Evolutionary conservation across 148 eudicot genomes (phyloP), one percentile per base, ranked within the genome.

Genomic region (Cornus florida): DNA sequence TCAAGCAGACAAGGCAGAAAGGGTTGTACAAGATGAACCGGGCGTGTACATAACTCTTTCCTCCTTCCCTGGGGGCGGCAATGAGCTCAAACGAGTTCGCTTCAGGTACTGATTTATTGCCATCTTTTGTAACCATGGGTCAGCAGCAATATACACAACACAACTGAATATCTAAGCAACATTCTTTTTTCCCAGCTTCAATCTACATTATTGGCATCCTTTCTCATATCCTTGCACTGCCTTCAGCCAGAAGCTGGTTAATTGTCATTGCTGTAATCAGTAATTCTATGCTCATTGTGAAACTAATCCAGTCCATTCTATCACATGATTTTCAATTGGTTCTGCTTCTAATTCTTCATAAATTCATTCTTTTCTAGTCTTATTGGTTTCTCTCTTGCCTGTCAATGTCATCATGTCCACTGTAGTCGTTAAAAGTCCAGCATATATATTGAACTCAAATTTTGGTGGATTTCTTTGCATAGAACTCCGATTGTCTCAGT

Each of bases 81-180:
- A 88, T 76, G 99, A 93, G 84, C 97, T 96, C 71, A 91, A 79
- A 85, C 91, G 98, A 48, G 95, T 96, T 82, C 95, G 98, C 69
- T 96, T 96, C 98, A 96, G 99, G 99, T 95, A 94, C 43, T 65
- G 66, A 64, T 75, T 11, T 71, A 62, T 74, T 53, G 64, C 39
- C 67, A 13, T 70, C 11, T 33, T 69, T 56, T 35, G 11, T 6
- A 2, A 53, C 32, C 68, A 74, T 69, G 16, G 64, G 57, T 53
- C 13, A 41, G n/a, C 67, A 19, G 33, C 10, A 65, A 11, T 72
- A 20, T 53, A 23, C 7, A 28, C 46, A 48, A 67, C 62, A 60
- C 71, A 67, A 68, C 16, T 31, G n/a, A 5, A 19, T 5, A n/a
- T 50, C 10, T 7, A 71, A 71, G 53, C 62, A 4, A 23, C 50